Percentiles rank a stretch among this genome's conserved stretches.
Conservation (phyloP, 495 filamentous ascomycete species). For the Neurospora sp. region DNA sequence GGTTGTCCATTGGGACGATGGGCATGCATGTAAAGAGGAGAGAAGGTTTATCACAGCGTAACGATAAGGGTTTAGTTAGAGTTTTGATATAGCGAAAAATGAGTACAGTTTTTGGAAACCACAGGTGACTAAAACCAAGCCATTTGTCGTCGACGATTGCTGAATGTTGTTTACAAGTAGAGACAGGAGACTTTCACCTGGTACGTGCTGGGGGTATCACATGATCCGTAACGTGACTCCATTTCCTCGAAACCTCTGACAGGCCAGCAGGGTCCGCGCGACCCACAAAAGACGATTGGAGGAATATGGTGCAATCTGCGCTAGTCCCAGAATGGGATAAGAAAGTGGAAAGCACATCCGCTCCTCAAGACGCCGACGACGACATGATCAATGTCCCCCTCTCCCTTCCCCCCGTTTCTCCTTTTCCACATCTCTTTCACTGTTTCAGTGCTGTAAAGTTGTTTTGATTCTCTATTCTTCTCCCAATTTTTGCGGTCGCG, state of each 20-base stretch:
- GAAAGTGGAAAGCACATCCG: conserved; percentile 7
- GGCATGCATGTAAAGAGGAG: neutral
- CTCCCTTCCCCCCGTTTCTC: conserved; percentile 2
- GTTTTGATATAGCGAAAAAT: neutral
- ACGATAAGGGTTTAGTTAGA: neutral
- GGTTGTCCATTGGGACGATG: neutral
- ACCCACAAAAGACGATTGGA: conserved; percentile 7
- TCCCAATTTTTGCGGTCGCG: neutral
- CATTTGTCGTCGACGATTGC: neutral
- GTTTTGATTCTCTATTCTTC: neutral
- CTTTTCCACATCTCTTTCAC: neutral
- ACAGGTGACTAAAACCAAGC: neutral
- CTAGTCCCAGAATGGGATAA: conserved; percentile 18
- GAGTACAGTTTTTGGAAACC: neutral
- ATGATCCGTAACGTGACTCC: neutral
- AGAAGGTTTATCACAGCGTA: neutral
- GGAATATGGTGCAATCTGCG: conserved; percentile 25
- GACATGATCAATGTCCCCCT: conserved; percentile 2
- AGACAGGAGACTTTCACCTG: neutral
- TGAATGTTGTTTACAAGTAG: neutral
- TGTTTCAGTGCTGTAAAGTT: neutral
- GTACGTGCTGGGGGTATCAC: neutral
- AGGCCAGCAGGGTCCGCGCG: neutral
- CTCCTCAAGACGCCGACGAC: conserved; percentile 16
- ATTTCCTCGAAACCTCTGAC: too few species aligned